These are phyloP conservation scores for Rostrohypoxylon terebratum DNA, from an alignment of 495 filamentous ascomycete species.

Conservation along the genomic window DNA sequence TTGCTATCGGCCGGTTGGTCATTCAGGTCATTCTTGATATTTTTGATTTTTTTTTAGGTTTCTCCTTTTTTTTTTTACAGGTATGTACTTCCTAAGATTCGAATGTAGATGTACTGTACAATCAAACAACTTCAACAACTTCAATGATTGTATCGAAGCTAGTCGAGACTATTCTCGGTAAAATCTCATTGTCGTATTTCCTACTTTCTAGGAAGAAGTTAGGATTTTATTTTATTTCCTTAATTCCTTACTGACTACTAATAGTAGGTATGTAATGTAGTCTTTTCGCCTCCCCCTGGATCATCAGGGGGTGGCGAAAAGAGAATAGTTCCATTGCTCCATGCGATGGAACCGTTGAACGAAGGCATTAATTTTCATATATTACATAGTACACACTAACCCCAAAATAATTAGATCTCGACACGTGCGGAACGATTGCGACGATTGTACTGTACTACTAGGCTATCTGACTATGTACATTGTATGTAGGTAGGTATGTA, in stretches of 20 bases:
- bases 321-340: conserved; percentile 4
- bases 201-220: background rate
- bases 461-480: too few species aligned
- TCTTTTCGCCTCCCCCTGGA: conserved; percentile 51
- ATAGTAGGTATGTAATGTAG: too few species aligned
- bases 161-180: conserved; percentile 36
- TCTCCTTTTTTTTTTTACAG: conserved; percentile 2
- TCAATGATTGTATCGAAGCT: background rate
- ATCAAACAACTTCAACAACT: background rate
- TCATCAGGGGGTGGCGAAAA: conserved; percentile 52
- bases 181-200: conserved; percentile 13
- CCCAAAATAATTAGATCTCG: conserved; percentile 7
- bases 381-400: conserved; percentile 16
- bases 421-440: conserved; percentile 12
- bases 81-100: background rate
- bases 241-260: background rate
- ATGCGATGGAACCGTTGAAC: background rate
- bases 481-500: too few species aligned
- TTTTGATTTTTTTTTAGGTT: too few species aligned
- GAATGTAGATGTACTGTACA: background rate
- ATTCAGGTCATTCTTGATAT: conserved; percentile 1
- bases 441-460: background rate
- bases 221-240: background rate
- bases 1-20: conserved; percentile 6
- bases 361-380: conserved; percentile 23